Base-by-base conservation (phyloP, 2,329 filamentous ascomycete genomes). In the Epichloe sibirici region DNA sequence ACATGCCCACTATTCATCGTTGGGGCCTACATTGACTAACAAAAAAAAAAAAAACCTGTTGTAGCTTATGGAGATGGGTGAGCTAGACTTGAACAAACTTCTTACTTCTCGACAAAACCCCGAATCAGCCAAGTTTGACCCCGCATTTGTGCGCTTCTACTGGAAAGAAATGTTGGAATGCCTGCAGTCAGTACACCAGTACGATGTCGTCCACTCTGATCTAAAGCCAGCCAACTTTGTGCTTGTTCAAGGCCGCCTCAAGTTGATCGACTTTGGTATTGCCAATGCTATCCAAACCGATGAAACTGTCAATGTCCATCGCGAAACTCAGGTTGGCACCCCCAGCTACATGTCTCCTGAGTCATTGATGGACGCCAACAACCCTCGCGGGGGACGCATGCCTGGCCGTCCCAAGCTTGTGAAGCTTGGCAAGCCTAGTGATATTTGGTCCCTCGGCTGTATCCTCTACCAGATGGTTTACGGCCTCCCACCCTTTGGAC, bases 111-210 rank as follows among this genome's bases (percentile, higher is more conserved):
- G 83, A 9, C 73, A 88, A 61, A 88, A 83, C 62, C 79, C 76
- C 0, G 85, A 90, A 55, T 81, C 86, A 51, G 81, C 87, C 40
- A 80, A 77, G 55, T 85, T 98, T 55, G 93, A 98, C 64, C 78
- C 88, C 2, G 87, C 86, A 51, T 96, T 97, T 66, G 89, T 93
- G 12, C 86, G 93, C n/a, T 94, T 88, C 70, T 95, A 95, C 74
- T 98, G 93, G 93, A 93, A 95, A 68, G 93, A 98, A 70, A 98
- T 98, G 93, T 83, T 98, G 17, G 90, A 95, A 67, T 97, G 93
- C 65, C 82, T 98, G 5, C 81, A 88, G 59, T 82, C 91, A 0
- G 90, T 98, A 1, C 93, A 98, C 65, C 80, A 86, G 12, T 78
- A 85, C 65, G 90, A 96, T 63, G 90, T 98, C 57, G 93, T 98